phyloP scores from a whole-genome alignment of 2,329 filamentous ascomycete genomes.

The Chaetomiaceae sp. region DNA sequence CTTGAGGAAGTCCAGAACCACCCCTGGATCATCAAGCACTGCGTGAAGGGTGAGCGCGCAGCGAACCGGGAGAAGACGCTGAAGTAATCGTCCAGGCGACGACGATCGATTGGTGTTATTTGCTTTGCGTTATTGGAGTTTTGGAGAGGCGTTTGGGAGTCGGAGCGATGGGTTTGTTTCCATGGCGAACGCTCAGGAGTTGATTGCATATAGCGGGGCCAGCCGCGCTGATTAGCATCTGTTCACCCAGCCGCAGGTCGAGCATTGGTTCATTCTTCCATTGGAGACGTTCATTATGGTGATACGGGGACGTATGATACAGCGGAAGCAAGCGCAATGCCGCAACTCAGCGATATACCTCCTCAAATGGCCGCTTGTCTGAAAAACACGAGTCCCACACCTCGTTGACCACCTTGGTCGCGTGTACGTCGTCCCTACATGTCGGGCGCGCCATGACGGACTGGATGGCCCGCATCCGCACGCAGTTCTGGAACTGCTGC shows the following conservation, averaged over 20 bases:
- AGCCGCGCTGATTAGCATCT: slow-evolving; percentile 17
- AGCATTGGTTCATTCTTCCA: background rate
- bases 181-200: slow-evolving; percentile 1
- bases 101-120: slow-evolving; percentile 17
- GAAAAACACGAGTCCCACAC: slow-evolving; percentile 98
- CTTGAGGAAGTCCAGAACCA: slow-evolving; percentile 84
- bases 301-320: slow-evolving; percentile 8
- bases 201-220: slow-evolving; percentile 24
- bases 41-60: slow-evolving; percentile 57
- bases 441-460: slow-evolving; percentile 72
- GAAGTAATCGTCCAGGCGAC: slow-evolving; percentile 9
- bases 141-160: slow-evolving; percentile 16
- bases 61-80: slow-evolving; percentile 43
- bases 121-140: slow-evolving; percentile 6
- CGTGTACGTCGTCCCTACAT: slow-evolving; percentile 81
- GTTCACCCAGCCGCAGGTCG: background rate
- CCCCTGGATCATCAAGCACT: slow-evolving; percentile 97
- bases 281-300: slow-evolving; percentile 1
- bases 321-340: background rate
- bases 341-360: slow-evolving; percentile 68
- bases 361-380: slow-evolving; percentile 93
- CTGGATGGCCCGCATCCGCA: slow-evolving; percentile 70
- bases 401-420: slow-evolving; percentile 82
- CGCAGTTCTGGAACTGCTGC: slow-evolving; percentile 90
- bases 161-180: background rate